A percentile compares a stretch with the other conserved stretches of the same genome.
phyloP scores from a whole-genome alignment of 805 yeast species.

The Pichia pseudocactophila region DNA sequence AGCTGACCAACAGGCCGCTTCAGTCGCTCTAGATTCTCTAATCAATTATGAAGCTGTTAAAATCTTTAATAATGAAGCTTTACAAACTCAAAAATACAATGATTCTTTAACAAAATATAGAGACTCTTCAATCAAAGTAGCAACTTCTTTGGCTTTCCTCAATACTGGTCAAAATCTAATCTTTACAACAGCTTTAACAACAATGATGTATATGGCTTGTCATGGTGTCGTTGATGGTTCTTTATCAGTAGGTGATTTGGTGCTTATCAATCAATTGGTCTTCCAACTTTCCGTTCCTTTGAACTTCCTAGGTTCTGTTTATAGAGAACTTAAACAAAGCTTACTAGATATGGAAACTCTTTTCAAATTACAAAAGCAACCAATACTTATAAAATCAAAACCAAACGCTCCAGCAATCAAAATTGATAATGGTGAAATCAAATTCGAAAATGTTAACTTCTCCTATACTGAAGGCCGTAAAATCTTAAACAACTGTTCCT shows the following conservation, averaged over 20 bases:
- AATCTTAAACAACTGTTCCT: conserved; percentile 70
- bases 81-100: conserved; percentile 75
- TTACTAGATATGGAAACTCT: conserved; percentile 92
- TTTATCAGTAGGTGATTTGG: conserved; percentile 89
- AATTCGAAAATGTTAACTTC: conserved; percentile 84
- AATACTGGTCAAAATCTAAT: conserved; percentile 75
- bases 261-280: conserved; percentile 87
- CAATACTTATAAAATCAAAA: conserved; percentile 53
- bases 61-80: conserved; percentile 83
- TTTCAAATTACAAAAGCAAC: conserved; percentile 73
- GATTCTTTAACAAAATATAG: conserved; percentile 65
- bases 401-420: conserved; percentile 55
- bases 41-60: conserved; percentile 93
- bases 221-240: conserved; percentile 79
- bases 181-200: conserved; percentile 82
- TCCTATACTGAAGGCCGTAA: conserved; percentile 88
- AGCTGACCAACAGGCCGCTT: conserved; percentile 94
- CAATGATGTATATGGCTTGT: conserved; percentile 98
- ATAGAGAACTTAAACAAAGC: conserved; percentile 89
- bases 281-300: conserved; percentile 93
- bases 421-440: conserved; percentile 65
- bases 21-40: conserved; percentile 86
- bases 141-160: conserved; percentile 70
- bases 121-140: conserved; percentile 67
- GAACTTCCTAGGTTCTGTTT: conserved; percentile 91